A percentile compares a stretch with the other conserved stretches of the same genome.
These are phyloP conservation scores for Umbelopsis sp. DNA, from an alignment of 192 early-diverging fungal species.

Conservation along the genomic window DNA sequence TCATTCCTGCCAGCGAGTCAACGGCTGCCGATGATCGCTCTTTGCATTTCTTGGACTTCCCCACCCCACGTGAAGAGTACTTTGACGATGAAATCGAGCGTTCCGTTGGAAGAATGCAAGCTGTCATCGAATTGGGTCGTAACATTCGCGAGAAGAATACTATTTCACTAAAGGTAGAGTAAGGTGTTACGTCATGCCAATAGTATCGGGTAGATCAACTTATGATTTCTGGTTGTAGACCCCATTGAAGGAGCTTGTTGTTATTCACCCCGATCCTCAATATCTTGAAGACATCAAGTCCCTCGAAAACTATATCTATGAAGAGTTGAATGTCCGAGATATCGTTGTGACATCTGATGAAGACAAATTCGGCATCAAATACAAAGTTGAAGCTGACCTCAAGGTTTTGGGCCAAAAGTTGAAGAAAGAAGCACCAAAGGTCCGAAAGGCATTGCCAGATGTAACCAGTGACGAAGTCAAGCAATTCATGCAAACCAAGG, in stretches of 20 bases:
- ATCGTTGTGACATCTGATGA: slow-evolving; percentile 91
- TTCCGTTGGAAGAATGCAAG: slow-evolving; percentile 91
- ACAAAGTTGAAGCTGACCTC: slow-evolving; percentile 88
- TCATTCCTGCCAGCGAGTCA: slow-evolving; percentile 59
- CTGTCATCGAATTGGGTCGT: slow-evolving; percentile 95
- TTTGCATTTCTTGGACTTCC: slow-evolving; percentile 95
- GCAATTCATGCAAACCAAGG: slow-evolving; percentile 68
- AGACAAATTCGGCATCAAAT: slow-evolving; percentile 89
- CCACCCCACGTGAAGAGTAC: slow-evolving; percentile 91
- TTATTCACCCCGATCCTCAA: slow-evolving; percentile 85
- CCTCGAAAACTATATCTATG: slow-evolving; percentile 85
- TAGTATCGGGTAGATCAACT: too few relatives aligned
- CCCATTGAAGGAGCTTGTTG: slow-evolving; percentile 89
- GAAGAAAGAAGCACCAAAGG: slow-evolving; percentile 85
- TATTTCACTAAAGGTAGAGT: slow-evolving; percentile 78
- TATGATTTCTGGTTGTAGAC: slow-evolving; percentile 49
- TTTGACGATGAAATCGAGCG: slow-evolving; percentile 96
- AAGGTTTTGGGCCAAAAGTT: slow-evolving; percentile 88
- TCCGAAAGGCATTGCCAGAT: slow-evolving; percentile 80
- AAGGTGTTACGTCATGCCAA: not conserved
- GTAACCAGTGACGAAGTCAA: slow-evolving; percentile 79
- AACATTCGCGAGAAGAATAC: slow-evolving; percentile 88
- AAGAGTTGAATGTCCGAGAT: slow-evolving; percentile 91
- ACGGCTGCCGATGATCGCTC: slow-evolving; percentile 74
- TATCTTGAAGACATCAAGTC: slow-evolving; percentile 85